These are phyloP conservation scores for Zanthoxylum bungeanum DNA, from an alignment of 345 rosid species.

Conservation along the genomic window DNA sequence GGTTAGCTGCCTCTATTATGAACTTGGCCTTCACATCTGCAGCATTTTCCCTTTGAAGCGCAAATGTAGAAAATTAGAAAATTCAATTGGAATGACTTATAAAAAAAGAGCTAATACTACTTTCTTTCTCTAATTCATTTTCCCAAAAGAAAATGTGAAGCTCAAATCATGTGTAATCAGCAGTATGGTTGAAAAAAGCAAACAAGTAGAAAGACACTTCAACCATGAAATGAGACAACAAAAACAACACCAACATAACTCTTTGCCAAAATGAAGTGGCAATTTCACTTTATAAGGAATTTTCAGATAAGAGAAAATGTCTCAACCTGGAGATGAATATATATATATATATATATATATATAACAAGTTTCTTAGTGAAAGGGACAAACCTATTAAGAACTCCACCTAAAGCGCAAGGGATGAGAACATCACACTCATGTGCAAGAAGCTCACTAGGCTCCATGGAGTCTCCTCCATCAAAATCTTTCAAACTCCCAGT, in stretches of 20 bases:
- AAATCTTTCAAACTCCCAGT: conserved; percentile 63
- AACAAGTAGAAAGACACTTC: not conserved
- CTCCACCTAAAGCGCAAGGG: conserved; percentile 97
- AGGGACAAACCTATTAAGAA: conserved; percentile 63
- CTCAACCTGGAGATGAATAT: not conserved
- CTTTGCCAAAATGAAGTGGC: not conserved
- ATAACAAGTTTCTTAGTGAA: not conserved
- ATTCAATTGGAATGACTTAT: not conserved
- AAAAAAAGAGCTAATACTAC: not conserved
- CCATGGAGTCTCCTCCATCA: conserved; percentile 71
- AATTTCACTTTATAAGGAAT: not conserved
- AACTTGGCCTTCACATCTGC: conserved; percentile 89
- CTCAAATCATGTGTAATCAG: not conserved
- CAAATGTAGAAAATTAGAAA: not conserved
- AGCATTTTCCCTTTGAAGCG: conserved; percentile 77
- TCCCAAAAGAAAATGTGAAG: not conserved
- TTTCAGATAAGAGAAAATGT: not conserved
- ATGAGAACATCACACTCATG: conserved; percentile 99
- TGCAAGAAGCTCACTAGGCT: conserved; percentile 55
- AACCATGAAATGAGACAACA: not conserved
- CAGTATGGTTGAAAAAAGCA: not conserved
- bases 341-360: not conserved
- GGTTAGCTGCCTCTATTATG: conserved; percentile 95
- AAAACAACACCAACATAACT: not conserved
- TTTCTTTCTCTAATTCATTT: not conserved